Conservation (phyloP, 2,329 filamentous ascomycete species). For the Penicillium sp. region DNA sequence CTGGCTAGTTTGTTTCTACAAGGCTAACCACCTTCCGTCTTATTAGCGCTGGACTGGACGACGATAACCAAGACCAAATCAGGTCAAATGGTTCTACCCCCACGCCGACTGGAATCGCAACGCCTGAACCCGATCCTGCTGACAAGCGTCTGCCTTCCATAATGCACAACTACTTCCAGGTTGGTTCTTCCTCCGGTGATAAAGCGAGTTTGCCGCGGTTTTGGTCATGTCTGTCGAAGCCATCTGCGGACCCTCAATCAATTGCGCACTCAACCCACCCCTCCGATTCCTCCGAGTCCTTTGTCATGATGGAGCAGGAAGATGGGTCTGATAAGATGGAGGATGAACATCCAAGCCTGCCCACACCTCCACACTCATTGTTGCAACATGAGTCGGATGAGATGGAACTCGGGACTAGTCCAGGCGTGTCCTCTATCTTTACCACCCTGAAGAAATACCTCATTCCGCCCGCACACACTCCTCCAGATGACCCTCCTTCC, state of each 20-base stretch:
- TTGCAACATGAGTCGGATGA: slow-evolving; percentile 46
- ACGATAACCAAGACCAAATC: slow-evolving; percentile 46
- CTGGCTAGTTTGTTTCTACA: slow-evolving; percentile 2
- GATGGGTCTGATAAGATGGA: slow-evolving; percentile 35
- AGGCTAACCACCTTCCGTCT: slow-evolving; percentile 30
- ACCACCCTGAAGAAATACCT: slow-evolving; percentile 48
- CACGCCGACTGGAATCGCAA: slow-evolving; percentile 72
- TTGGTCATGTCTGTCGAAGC: slow-evolving; percentile 38
- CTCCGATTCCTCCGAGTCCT: slow-evolving; percentile 39
- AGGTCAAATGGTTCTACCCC: slow-evolving; percentile 80
- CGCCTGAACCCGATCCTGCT: slow-evolving; percentile 86
- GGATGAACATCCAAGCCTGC: slow-evolving; percentile 36
- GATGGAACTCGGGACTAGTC: slow-evolving; percentile 39
- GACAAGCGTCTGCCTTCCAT: slow-evolving; percentile 96
- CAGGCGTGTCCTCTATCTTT: slow-evolving; percentile 45
- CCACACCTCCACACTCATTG: slow-evolving; percentile 48
- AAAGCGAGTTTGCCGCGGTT: slow-evolving; percentile 51
- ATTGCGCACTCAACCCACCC: slow-evolving; percentile 14
- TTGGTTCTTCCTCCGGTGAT: slow-evolving; percentile 85
- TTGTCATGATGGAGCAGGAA: slow-evolving; percentile 44
- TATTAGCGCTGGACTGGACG: slow-evolving; percentile 36
- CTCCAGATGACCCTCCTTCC: slow-evolving; percentile 35
- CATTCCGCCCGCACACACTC: slow-evolving; percentile 30
- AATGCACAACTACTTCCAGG: slow-evolving; percentile 97
- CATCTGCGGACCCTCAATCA: slow-evolving; percentile 17